Evolutionary conservation across 768 basidiomycete species (phyloP).

Genomic region (Termitomyces sp.): DNA sequence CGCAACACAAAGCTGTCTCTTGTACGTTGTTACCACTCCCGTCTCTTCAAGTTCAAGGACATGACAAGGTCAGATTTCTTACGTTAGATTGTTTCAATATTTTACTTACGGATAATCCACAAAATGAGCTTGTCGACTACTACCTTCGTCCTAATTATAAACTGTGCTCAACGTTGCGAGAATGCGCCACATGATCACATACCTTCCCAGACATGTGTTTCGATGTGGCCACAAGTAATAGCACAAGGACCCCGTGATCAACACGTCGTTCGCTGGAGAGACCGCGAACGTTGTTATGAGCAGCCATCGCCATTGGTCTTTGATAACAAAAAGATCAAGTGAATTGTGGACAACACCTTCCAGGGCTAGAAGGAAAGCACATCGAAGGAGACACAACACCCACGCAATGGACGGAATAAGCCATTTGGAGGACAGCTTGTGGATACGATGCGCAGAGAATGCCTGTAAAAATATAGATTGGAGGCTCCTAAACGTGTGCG

Average conservation of each 20-base stretch:
- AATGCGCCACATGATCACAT: not conserved
- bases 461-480: not conserved
- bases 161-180: not conserved
- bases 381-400: not conserved
- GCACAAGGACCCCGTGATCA: not conserved
- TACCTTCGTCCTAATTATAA: not conserved
- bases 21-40: not conserved
- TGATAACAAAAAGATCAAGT: not conserved
- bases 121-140: not conserved
- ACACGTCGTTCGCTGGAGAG: not conserved
- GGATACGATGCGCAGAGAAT: not conserved
- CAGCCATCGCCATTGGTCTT: not conserved
- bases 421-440: not conserved
- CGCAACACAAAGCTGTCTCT: not conserved
- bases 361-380: not conserved
- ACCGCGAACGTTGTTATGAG: not conserved
- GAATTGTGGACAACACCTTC: not conserved
- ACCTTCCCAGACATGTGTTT: not conserved
- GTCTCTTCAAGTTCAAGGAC: not conserved
- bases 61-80: not conserved
- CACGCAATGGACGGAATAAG: not conserved
- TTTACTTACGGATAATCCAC: not conserved
- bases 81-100: not conserved
- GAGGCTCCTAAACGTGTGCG: not conserved
- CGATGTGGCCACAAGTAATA: not conserved